phyloP scores from a whole-genome alignment of 768 basidiomycete species.

The Scleroderma citrinum region DNA sequence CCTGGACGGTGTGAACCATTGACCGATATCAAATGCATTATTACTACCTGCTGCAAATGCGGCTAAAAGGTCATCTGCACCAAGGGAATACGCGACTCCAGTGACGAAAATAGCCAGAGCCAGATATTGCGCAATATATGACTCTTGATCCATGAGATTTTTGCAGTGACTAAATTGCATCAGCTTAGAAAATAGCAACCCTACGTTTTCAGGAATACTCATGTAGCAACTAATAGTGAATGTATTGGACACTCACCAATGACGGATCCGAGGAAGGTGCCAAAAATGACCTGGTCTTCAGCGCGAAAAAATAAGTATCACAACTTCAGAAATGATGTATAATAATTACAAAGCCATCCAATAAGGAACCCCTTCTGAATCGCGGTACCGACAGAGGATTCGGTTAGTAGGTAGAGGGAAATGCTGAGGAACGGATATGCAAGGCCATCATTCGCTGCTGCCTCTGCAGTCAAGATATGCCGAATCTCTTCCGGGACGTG shows the following conservation, averaged over 20 bases:
- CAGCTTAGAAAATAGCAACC: conserved; percentile 60
- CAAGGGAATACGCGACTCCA: conserved; percentile 75
- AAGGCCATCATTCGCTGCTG: conserved; percentile 92
- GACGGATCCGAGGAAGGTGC: conserved; percentile 60
- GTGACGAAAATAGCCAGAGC: conserved; percentile 67
- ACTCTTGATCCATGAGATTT: conserved; percentile 72
- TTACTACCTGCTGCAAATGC: conserved; percentile 72
- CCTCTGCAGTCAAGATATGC: conserved; percentile 79
- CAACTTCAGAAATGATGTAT: too few species aligned
- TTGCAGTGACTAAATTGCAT: conserved; percentile 64
- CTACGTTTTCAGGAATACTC: conserved; percentile 29
- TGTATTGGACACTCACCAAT: conserved; percentile 29
- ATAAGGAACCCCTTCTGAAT: conserved; percentile 82
- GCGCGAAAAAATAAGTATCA: background rate
- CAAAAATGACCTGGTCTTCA: conserved; percentile 76
- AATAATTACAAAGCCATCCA: conserved; percentile 61
- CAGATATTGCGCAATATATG: conserved; percentile 81
- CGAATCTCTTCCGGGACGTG: conserved; percentile 75
- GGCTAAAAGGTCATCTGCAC: conserved; percentile 84
- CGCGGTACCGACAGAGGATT: conserved; percentile 54
- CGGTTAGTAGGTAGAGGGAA: conserved; percentile 79
- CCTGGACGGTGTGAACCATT: conserved; percentile 41
- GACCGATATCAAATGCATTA: background rate
- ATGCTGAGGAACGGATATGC: conserved; percentile 90
- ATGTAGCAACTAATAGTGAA: background rate